These are phyloP conservation scores for Paragyromitra xinjiangensis DNA, from an alignment of 495 filamentous ascomycete genomes.

Conservation along the genomic window DNA sequence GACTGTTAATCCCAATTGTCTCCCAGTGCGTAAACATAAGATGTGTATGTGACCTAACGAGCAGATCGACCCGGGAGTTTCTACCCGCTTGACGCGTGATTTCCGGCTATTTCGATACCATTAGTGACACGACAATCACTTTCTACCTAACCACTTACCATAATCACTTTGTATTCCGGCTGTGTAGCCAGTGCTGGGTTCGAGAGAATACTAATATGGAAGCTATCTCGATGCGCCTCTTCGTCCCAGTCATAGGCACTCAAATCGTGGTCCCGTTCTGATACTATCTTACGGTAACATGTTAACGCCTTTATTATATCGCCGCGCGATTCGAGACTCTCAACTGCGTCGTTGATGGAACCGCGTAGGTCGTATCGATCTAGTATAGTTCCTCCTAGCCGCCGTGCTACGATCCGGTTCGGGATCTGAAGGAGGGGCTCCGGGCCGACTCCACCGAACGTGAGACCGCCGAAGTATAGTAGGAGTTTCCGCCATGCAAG, in stretches of 20 bases:
- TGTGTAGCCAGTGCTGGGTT: not conserved
- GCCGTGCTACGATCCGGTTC: not conserved
- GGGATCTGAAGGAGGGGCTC: not conserved
- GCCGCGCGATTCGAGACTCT: not conserved
- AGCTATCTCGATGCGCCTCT: not conserved
- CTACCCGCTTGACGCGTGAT: not conserved
- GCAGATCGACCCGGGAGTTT: slow-evolving; percentile 16
- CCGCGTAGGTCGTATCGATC: not conserved
- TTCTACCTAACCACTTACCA: not conserved
- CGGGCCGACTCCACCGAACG: not conserved
- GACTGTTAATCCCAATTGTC: not conserved
- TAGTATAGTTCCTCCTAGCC: not conserved
- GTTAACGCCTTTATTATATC: not conserved
- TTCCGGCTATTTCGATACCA: not conserved
- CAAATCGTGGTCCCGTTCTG: not conserved
- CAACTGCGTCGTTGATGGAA: not conserved
- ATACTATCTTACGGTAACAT: not conserved
- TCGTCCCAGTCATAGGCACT: not conserved
- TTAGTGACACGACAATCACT: not conserved
- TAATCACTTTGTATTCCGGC: not conserved
- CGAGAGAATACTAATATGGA: slow-evolving; percentile 7
- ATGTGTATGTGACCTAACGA: not conserved
- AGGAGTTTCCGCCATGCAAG: not conserved
- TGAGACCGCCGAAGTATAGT: slow-evolving; percentile 6
- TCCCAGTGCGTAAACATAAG: slow-evolving; percentile 21